Evolutionary conservation across 78 protist species (phyloP), one percentile per base, ranked within the genome.

Genomic region (Neovahlkampfia damariscottae): DNA sequence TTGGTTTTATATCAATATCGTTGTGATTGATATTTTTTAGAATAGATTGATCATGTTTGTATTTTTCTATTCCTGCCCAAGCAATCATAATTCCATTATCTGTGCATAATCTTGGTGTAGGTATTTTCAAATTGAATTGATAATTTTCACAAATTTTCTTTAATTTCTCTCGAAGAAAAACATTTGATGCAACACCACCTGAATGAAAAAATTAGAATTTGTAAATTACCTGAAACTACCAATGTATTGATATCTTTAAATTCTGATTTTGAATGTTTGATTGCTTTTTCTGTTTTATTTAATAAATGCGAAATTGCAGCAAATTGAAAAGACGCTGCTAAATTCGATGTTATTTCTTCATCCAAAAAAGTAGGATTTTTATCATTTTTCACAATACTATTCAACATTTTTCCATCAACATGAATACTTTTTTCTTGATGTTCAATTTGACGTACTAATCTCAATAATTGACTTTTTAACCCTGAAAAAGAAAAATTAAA

Each of bases 1-100:
- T n/a, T n/a, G n/a, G n/a, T n/a, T n/a, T n/a, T n/a, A n/a, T n/a
- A n/a, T n/a, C n/a, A n/a, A n/a, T n/a, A n/a, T n/a, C n/a, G n/a
- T n/a, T n/a, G n/a, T n/a, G n/a, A n/a, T n/a, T n/a, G n/a, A n/a
- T n/a, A n/a, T n/a, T n/a, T n/a, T n/a, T n/a, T n/a, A n/a, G n/a
- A n/a, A n/a, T n/a, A n/a, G n/a, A n/a, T n/a, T n/a, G 62, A 50
- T 19, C 62, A 50, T 19, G 19, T 28, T 69, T 69, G 68, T 30
- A 30, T 28, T 30, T 69, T n/a, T 88, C 92, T 32, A 87, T 82
- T 10, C 85, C 94, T 5, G 92, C 90, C 94, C 94, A 90, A 0
- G 92, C 92, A 2, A 90, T 82, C 94, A 90, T 90, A 5, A 85
- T 66, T 0, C 85, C 94, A 78, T 90, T 90, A 38, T 90, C 94